Evolutionary conservation across 768 basidiomycete genomes (phyloP).

Genomic region (Termitomyces sp.): DNA sequence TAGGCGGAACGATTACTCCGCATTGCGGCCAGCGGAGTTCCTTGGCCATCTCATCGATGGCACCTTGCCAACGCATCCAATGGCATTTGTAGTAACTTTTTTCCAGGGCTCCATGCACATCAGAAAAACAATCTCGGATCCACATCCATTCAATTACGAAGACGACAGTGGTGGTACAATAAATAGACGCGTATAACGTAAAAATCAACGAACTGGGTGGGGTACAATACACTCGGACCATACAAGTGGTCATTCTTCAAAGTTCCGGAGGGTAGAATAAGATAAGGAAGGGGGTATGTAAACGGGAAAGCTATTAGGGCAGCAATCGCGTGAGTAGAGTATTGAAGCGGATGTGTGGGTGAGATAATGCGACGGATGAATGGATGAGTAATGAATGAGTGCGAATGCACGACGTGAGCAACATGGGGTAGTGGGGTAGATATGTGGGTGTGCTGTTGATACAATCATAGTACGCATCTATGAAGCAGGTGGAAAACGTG

Average conservation of each 20-base stretch:
- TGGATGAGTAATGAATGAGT: not conserved
- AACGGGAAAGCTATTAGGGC: not conserved
- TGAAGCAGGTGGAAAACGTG: not conserved
- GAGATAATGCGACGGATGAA: not conserved
- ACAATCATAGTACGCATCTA: constrained; percentile 16
- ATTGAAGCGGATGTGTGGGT: not conserved
- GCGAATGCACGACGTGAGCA: constrained; percentile 1
- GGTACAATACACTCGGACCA: constrained; percentile 2
- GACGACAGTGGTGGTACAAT: not conserved
- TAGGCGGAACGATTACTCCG: no score
- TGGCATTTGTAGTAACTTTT: not conserved
- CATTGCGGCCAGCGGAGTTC: not conserved
- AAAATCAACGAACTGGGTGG: not conserved
- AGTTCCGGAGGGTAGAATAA: not conserved
- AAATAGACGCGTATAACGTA: not conserved
- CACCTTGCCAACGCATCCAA: not conserved
- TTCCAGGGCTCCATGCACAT: not conserved
- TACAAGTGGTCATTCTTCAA: constrained; percentile 3
- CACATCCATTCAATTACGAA: not conserved
- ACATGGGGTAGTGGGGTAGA: not conserved
- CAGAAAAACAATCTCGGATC: not conserved
- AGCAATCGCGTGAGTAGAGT: not conserved
- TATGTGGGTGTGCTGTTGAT: constrained; percentile 5
- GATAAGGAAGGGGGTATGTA: not conserved
- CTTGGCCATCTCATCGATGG: not conserved